Evolutionary conservation across 495 filamentous ascomycete genomes (phyloP).

Genomic region (Lichenothelia convexa): DNA sequence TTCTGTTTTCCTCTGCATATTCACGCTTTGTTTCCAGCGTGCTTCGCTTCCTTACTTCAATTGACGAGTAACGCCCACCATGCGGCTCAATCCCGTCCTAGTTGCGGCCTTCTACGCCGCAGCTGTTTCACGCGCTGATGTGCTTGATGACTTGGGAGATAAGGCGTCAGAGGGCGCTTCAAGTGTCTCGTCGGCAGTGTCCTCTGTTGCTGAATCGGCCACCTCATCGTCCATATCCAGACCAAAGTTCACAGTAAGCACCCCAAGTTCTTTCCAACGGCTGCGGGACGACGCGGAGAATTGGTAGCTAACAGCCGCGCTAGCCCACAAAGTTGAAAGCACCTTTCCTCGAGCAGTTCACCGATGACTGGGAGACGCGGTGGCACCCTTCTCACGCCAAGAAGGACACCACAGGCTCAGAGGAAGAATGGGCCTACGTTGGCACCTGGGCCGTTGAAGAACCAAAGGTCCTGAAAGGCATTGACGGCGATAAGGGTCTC

Average conservation of each 20-base stretch:
- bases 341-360: conserved; percentile 97
- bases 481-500: conserved; percentile 89
- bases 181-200: conserved; percentile 13
- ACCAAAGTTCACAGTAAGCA: conserved; percentile 84
- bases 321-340: conserved; percentile 78
- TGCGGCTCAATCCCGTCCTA: conserved; percentile 20
- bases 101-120: conserved; percentile 18
- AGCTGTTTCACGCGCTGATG: conserved; percentile 18
- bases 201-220: conserved; percentile 25
- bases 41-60: no score
- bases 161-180: conserved; percentile 1
- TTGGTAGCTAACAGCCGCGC: conserved; percentile 6
- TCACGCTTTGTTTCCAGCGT: no score
- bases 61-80: no score
- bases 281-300: background rate
- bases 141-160: conserved; percentile 13
- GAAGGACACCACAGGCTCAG: conserved; percentile 66
- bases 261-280: conserved; percentile 10
- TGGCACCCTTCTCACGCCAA: conserved; percentile 94
- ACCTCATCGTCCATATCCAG: conserved; percentile 43
- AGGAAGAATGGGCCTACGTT: conserved; percentile 91
- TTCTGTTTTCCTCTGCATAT: no score
- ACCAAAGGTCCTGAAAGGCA: conserved; percentile 78
- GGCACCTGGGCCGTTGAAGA: conserved; percentile 96
- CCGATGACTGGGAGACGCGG: conserved; percentile 74